phyloP scores from a whole-genome alignment of 352 stramenopile genomes.

The Phytophthora lateralis region DNA sequence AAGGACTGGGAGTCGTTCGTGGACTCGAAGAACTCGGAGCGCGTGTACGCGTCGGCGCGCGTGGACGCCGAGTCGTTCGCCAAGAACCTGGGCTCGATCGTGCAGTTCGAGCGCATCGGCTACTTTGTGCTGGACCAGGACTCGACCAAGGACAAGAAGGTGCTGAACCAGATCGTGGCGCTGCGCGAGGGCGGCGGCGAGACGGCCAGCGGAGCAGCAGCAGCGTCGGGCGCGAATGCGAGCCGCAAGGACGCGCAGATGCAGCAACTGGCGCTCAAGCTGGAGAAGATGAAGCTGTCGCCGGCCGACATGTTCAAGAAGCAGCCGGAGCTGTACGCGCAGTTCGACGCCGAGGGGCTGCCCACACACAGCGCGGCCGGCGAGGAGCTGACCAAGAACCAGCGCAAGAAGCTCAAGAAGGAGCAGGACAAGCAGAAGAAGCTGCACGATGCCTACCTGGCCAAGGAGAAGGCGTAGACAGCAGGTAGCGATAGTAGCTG shows the following conservation, averaged over 20 bases:
- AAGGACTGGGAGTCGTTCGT: slow-evolving; percentile 85
- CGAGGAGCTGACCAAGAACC: slow-evolving; percentile 73
- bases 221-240: slow-evolving; percentile 35
- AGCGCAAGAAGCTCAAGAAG: slow-evolving; percentile 90
- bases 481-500: neutral
- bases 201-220: slow-evolving; percentile 17
- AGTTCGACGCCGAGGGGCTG: slow-evolving; percentile 72
- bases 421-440: slow-evolving; percentile 91
- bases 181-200: slow-evolving; percentile 89
- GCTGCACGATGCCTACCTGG: slow-evolving; percentile 70
- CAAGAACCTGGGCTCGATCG: slow-evolving; percentile 67
- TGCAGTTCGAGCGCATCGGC: slow-evolving; percentile 98
- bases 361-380: slow-evolving; percentile 77
- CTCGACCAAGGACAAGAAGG: slow-evolving; percentile 89
- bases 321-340: slow-evolving; percentile 70
- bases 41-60: slow-evolving; percentile 87
- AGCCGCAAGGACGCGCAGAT: slow-evolving; percentile 88
- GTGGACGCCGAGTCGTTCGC: slow-evolving; percentile 81
- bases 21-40: slow-evolving; percentile 84
- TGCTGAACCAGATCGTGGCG: slow-evolving; percentile 97
- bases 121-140: slow-evolving; percentile 98
- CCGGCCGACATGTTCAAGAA: slow-evolving; percentile 83
- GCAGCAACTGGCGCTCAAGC: slow-evolving; percentile 89
- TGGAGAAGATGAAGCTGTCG: slow-evolving; percentile 92
- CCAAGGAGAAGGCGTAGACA: slow-evolving; percentile 30